phyloP scores from a whole-genome alignment of 805 yeast genomes.

The Cyberlindnera saturnus region DNA sequence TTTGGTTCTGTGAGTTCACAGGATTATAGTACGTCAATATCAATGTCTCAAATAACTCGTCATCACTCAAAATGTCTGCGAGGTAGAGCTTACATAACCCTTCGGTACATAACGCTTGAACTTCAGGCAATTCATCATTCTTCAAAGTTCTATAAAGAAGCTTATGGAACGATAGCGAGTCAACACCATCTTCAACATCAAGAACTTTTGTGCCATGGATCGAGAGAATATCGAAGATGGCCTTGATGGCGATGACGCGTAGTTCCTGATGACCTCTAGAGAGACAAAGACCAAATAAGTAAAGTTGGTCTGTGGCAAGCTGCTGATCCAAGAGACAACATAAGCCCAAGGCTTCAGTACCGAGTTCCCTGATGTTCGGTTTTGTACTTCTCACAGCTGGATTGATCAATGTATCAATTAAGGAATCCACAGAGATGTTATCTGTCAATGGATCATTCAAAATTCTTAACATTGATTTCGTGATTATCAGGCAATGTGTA shows the following conservation, averaged over 20 bases:
- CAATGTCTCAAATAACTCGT: constrained; percentile 64
- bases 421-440: constrained; percentile 58
- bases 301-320: constrained; percentile 58
- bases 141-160: constrained; percentile 62
- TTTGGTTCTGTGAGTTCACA: constrained; percentile 51
- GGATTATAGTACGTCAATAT: constrained; percentile 75
- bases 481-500: constrained; percentile 59
- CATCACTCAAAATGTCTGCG: constrained; percentile 68
- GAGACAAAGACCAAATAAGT: constrained; percentile 62
- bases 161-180: constrained; percentile 59
- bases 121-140: constrained; percentile 48
- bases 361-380: constrained; percentile 49
- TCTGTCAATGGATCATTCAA: constrained; percentile 58
- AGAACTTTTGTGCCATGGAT: constrained; percentile 68
- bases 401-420: constrained; percentile 69
- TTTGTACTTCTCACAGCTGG: constrained; percentile 68
- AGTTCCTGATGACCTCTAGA: constrained; percentile 61
- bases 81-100: constrained; percentile 78
- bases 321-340: constrained; percentile 66
- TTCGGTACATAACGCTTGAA: constrained; percentile 80
- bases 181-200: constrained; percentile 56
- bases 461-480: constrained; percentile 63
- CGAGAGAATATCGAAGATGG: constrained; percentile 72
- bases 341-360: constrained; percentile 71
- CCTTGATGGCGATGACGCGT: constrained; percentile 56